phyloP scores from a whole-genome alignment of 2,329 filamentous ascomycete genomes.

The Nothomitra cinnamomea region DNA sequence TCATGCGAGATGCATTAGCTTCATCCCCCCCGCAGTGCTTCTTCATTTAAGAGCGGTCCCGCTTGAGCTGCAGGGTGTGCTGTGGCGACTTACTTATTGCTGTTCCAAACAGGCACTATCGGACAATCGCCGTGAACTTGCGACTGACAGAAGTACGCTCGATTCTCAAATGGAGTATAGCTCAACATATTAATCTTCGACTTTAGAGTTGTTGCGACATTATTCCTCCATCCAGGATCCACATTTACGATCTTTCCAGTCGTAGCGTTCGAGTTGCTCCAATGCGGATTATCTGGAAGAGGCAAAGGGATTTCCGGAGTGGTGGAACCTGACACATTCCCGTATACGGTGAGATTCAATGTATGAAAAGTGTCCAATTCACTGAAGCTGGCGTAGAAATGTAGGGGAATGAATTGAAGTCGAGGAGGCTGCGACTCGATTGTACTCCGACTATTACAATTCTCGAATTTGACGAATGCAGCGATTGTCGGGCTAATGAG shows the following conservation, averaged over 20 bases:
- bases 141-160: constrained; percentile 48
- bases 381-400: constrained; percentile 60
- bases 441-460: constrained; percentile 51
- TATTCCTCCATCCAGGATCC: constrained; percentile 39
- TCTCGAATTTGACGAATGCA: constrained; percentile 61
- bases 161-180: constrained; percentile 48
- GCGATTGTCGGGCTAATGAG: constrained; percentile 34
- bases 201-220: constrained; percentile 43
- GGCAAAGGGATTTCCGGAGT: constrained; percentile 38
- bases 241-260: constrained; percentile 63
- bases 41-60: constrained; percentile 1
- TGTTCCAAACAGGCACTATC: constrained; percentile 52
- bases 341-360: constrained; percentile 67
- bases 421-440: constrained; percentile 41
- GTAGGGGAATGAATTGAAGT: constrained; percentile 66
- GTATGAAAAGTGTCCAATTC: constrained; percentile 40
- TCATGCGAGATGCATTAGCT: constrained; percentile 9
- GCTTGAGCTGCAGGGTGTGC: background rate
- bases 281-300: constrained; percentile 36
- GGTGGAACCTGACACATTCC: constrained; percentile 70
- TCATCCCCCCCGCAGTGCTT: constrained; percentile 4
- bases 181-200: constrained; percentile 56
- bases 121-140: constrained; percentile 51
- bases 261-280: constrained; percentile 42
- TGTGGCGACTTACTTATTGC: constrained; percentile 27